A percentile compares a stretch with the other conserved stretches of the same genome.
Evolutionary conservation across 2,329 filamentous ascomycete genomes (phyloP).

Genomic region (Hymenoscyphus occultus): DNA sequence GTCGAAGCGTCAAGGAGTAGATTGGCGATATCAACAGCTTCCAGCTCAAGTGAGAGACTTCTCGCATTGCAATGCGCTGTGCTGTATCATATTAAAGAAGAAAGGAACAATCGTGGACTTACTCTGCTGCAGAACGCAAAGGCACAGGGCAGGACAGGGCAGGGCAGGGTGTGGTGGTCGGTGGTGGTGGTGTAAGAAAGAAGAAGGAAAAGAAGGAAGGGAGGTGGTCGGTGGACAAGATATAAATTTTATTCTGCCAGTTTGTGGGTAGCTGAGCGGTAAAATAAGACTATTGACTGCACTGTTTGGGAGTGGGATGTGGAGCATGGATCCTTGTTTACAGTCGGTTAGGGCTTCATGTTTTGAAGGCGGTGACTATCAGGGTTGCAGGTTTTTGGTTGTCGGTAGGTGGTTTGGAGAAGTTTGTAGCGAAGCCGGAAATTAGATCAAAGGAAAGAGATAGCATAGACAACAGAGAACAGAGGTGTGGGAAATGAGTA

Average conservation of each 20-base stretch:
- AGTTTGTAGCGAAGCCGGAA: too few relatives aligned
- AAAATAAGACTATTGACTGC: neutral
- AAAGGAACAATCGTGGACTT: neutral
- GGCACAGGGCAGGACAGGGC: neutral
- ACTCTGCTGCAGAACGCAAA: neutral
- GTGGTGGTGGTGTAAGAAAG: neutral
- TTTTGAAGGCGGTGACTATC: too few relatives aligned
- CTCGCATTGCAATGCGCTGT: neutral
- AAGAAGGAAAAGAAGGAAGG: neutral
- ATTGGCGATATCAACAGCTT: neutral
- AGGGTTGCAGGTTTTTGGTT: too few relatives aligned
- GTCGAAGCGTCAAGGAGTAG: neutral
- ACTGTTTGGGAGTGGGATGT: neutral
- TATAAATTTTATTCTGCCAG: conserved; percentile 3
- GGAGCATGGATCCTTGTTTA: neutral
- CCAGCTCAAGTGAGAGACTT: neutral
- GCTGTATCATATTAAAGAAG: neutral
- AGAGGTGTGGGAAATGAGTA: too few relatives aligned
- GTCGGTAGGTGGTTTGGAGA: too few relatives aligned
- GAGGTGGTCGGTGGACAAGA: neutral
- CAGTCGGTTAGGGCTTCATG: neutral
- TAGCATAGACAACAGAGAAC: too few relatives aligned
- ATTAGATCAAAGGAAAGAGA: too few relatives aligned
- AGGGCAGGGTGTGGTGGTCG: neutral
- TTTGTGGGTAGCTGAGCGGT: neutral